Base-by-base conservation (phyloP, 1,284 basidiomycete genomes). In the Mycosarcoma mackinlayi region DNA sequence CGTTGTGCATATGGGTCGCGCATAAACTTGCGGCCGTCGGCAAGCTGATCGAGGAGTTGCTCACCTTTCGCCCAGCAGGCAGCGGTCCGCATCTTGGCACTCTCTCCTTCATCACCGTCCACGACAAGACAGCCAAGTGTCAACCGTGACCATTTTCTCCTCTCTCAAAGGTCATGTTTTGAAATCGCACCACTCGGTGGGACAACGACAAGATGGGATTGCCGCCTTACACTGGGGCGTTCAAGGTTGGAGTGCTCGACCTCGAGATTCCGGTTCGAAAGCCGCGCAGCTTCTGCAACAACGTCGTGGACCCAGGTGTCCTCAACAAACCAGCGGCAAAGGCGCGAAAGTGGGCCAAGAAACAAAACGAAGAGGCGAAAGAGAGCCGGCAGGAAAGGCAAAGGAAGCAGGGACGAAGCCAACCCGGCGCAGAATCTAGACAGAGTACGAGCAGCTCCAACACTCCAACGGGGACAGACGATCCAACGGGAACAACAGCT, bases 221-320 rank as follows among this genome's bases (percentile, higher is more conserved):
- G 1, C 64, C 73, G 14, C 44, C 52, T 13, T 75, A 78, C 48
- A 47, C 25, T 1, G 77, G 77, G 6, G 61, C 63, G 5, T 78
- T 75, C 48, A 48, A 57, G 37, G 77, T 79, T 19, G 77, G 75
- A 21, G 64, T 60, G 31, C 68, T 79, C 19, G 77, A 79, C 47
- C 53, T 79, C 34, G 77, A 79, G 61, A 70, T 77, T 2, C 72
- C 76, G 3, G 77, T 77, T 4, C 57, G 77, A 3, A 31, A 71
- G 19, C 74, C 73, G 4, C 48, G 72, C 31, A 64, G 65, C 38
- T 78, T 75, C 50, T 63, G 55, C 51, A 55, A 46, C 51, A 66
- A 67, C 27, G 69, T 72, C 3, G 50, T 74, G 6, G 39, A 57
- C 6, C 52, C 54, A 1, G 47, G 55, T 3, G 59, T 63, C 16